Evolutionary conservation across 1,139 yeast genomes (phyloP), one percentile per base, ranked within the genome.

Genomic region (Lodderomyces metapsilosis): DNA sequence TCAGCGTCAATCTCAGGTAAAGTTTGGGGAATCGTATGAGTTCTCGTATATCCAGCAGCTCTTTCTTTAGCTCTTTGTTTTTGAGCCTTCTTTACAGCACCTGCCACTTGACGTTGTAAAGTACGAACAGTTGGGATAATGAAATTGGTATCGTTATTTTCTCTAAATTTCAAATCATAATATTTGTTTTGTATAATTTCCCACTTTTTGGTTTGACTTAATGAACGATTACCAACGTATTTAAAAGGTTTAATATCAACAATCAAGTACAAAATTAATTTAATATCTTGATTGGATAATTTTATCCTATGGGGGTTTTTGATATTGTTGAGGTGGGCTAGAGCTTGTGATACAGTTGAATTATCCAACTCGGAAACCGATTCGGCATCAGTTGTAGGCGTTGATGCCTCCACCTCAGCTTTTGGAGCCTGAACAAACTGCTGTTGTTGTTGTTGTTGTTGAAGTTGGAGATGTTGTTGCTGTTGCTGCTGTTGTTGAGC

Each of bases 151-250:
- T 43, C 24, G 21, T 46, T 43, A 27, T 41, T 39, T 7, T 43
- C 34, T 20, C 37, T 33, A 35, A 39, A 24, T 41, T 63, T 63
- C 22, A 48, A 45, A 17, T 57, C 52, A 25, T 57, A 54, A 40
- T 57, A 65, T 37, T 49, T 52, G 11, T 47, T 49, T 43, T 66
- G 71, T 36, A 67, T 64, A 23, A 58, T 38, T 43, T 62, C 65
- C 73, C 73, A 67, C 45, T 66, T 67, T 39, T 57, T 60, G 2
- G 68, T 64, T 47, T 67, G 72, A 35, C 60, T 56, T 20, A 61
- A 45, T 7, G 59, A 51, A 23, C 68, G 52, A 45, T 66, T 66
- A 2, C 73, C 73, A 27, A 66, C 58, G 42, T 66, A 66, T 43
- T 66, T 66, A 49, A 67, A 67, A 4, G 73, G 73, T 43, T 64